Evolutionary conservation across 75 land plant genomes (phyloP).

Genomic region (Pseudotsuga menziesii): DNA sequence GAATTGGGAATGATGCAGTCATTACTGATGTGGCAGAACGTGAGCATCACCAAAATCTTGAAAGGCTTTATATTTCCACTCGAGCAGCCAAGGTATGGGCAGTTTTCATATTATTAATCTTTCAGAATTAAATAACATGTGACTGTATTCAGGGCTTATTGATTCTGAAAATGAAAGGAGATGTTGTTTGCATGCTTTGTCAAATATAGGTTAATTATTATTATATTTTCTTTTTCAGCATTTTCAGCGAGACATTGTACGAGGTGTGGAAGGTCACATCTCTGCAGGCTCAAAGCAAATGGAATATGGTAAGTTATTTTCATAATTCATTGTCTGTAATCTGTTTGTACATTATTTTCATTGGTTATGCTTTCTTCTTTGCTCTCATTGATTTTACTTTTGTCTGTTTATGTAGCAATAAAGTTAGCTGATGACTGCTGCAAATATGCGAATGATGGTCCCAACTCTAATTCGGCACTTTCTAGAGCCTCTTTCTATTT

Average conservation of each 20-base stretch:
- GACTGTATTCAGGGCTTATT: neutral
- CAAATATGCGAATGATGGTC: conserved; percentile 70
- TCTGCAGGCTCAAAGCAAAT: conserved; percentile 72
- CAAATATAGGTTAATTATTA: neutral
- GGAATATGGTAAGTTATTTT: conserved; percentile 59
- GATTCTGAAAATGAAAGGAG: neutral
- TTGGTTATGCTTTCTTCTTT: neutral
- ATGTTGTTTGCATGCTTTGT: conserved; percentile 5
- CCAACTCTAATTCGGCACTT: conserved; percentile 40
- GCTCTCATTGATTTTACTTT: neutral
- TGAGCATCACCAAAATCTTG: conserved; percentile 65
- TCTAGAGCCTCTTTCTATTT: conserved; percentile 56
- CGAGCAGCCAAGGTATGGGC: conserved; percentile 62
- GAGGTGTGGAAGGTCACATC: conserved; percentile 70
- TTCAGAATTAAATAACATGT: neutral
- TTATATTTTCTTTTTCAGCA: conserved; percentile 40
- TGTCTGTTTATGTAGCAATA: conserved; percentile 36
- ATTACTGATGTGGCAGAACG: conserved; percentile 72
- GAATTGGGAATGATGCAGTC: conserved; percentile 35
- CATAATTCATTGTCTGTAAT: neutral
- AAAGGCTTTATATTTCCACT: conserved; percentile 72
- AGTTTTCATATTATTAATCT: neutral
- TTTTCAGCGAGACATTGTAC: conserved; percentile 74
- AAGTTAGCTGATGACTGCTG: conserved; percentile 82
- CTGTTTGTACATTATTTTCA: neutral